These are phyloP conservation scores for Lachnellula arida DNA, from an alignment of 2,329 filamentous ascomycete species.

Conservation along the genomic window DNA sequence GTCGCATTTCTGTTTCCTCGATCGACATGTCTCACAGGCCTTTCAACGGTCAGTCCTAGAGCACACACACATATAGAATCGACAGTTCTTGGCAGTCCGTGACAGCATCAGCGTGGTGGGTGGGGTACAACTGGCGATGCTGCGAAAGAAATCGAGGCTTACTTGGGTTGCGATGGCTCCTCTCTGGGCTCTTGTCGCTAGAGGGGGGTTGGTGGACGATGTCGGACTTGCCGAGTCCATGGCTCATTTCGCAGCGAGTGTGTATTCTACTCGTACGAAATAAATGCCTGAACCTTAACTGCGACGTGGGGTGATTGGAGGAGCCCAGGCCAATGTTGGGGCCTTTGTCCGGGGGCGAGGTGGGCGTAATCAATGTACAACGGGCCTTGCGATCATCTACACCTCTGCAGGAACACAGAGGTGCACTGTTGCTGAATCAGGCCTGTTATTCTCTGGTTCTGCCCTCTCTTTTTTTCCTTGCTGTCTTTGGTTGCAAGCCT, in stretches of 20 bases:
- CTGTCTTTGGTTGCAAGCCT: neutral
- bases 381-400: neutral
- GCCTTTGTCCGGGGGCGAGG: too few relatives aligned
- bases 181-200: slow-evolving; percentile 37
- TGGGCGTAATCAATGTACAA: neutral
- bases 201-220: slow-evolving; percentile 15
- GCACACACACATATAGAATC: neutral
- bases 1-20: slow-evolving; percentile 61
- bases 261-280: neutral
- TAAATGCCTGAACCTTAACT: neutral
- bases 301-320: too few relatives aligned
- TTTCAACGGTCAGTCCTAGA: slow-evolving; percentile 23
- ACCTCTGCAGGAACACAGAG: slow-evolving; percentile 2
- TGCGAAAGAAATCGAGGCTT: slow-evolving; percentile 14
- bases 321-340: too few relatives aligned
- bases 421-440: slow-evolving; percentile 4
- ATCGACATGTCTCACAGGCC: slow-evolving; percentile 56
- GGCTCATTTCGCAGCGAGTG: slow-evolving; percentile 3
- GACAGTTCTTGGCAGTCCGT: neutral
- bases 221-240: slow-evolving; percentile 24
- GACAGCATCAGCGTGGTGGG: neutral
- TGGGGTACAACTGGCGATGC: neutral
- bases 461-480: neutral
- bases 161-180: slow-evolving; percentile 47
- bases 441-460: neutral